Percentiles rank a stretch among this genome's conserved stretches.
These are phyloP conservation scores for Powellomyces hirtus DNA, from an alignment of 192 early-diverging fungal genomes.

Conservation along the genomic window DNA sequence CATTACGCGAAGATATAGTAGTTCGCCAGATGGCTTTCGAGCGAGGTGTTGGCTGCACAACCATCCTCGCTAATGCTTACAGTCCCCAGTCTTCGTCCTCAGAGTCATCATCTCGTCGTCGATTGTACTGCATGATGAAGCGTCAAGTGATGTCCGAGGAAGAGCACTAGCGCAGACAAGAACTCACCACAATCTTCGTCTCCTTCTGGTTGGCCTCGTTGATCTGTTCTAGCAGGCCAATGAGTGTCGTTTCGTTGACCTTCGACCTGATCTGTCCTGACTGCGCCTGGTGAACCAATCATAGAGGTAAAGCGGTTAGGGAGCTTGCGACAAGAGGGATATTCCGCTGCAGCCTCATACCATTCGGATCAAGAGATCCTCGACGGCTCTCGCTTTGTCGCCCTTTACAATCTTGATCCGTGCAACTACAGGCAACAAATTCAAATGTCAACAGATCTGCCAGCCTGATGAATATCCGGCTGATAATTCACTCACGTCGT, in stretches of 20 bases:
- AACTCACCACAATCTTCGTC: slow-evolving; percentile 74
- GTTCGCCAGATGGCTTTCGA: no score
- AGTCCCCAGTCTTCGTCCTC: slow-evolving; percentile 43
- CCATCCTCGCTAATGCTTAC: not conserved
- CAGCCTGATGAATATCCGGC: not conserved
- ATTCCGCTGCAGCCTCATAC: slow-evolving; percentile 16
- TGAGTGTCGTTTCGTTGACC: slow-evolving; percentile 81
- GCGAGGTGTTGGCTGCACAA: no score
- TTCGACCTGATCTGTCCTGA: slow-evolving; percentile 76
- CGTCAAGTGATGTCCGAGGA: not conserved
- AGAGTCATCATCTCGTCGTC: slow-evolving; percentile 35
- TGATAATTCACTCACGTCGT: slow-evolving; percentile 56
- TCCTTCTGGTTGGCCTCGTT: slow-evolving; percentile 66
- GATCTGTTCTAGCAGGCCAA: slow-evolving; percentile 80
- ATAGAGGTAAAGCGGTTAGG: not conserved
- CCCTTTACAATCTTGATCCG: slow-evolving; percentile 89
- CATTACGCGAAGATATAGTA: no score
- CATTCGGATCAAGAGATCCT: slow-evolving; percentile 90
- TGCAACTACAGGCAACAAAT: slow-evolving; percentile 55
- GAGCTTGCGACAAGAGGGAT: not conserved
- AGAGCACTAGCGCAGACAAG: not conserved
- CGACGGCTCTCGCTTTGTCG: slow-evolving; percentile 82
- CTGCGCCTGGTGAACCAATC: slow-evolving; percentile 48
- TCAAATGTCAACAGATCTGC: not conserved
- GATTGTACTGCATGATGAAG: slow-evolving; percentile 18